These are phyloP conservation scores for Scutellaria minor DNA, from an alignment of 257 asterid genomes.

Conservation along the genomic window DNA sequence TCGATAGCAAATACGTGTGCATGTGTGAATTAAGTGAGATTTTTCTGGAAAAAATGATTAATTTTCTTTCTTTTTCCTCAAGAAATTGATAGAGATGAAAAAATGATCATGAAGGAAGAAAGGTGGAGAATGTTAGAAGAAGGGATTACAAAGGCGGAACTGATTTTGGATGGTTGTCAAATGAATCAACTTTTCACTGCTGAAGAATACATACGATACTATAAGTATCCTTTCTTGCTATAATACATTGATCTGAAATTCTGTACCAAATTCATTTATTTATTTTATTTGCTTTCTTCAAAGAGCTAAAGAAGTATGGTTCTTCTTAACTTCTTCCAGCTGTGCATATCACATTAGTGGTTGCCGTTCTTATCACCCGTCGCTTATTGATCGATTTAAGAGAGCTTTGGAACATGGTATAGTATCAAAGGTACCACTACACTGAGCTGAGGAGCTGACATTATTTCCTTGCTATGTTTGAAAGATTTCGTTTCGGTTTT, in stretches of 20 bases:
- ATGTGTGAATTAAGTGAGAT: neutral
- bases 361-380: too few relatives aligned
- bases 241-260: neutral
- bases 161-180: constrained; percentile 16
- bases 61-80: neutral
- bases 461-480: neutral
- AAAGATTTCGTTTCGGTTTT: neutral
- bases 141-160: neutral
- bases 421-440: neutral
- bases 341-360: neutral
- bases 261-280: neutral
- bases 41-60: neutral
- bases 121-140: constrained; percentile 11
- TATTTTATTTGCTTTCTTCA: neutral
- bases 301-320: neutral
- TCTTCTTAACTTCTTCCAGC: constrained; percentile 15
- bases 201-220: constrained; percentile 12
- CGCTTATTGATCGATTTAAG: neutral
- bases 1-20: neutral
- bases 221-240: constrained; percentile 21
- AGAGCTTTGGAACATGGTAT: constrained; percentile 22
- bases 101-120: neutral
- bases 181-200: neutral
- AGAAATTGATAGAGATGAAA: neutral
- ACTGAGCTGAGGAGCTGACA: neutral